These are phyloP conservation scores for Nicotiana benthamiana DNA, from an alignment of 257 asterid species.

Conservation along the genomic window DNA sequence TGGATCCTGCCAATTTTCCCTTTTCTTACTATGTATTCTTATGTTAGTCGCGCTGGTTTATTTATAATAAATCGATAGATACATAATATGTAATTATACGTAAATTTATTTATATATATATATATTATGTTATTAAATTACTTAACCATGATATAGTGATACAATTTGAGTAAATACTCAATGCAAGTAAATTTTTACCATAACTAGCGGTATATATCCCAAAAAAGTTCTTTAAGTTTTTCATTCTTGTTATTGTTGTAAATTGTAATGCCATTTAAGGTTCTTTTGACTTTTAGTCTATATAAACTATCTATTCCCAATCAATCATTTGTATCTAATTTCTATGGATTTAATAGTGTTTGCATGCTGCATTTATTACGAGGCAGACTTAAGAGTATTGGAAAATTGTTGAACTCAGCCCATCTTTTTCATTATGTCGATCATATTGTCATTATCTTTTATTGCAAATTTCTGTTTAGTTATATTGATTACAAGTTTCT, in stretches of 20 bases:
- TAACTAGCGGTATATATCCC: neutral
- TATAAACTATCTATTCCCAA: neutral
- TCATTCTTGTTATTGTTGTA: neutral
- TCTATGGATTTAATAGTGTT: neutral
- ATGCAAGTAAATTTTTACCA: too few species aligned
- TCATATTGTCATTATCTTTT: neutral
- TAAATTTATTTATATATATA: too few species aligned
- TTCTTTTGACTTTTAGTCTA: neutral
- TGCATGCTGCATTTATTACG: neutral
- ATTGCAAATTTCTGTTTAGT: neutral
- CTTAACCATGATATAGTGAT: too few species aligned
- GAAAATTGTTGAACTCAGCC: too few species aligned
- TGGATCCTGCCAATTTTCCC: slow-evolving; percentile 36
- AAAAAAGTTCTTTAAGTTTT: neutral
- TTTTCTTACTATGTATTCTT: neutral
- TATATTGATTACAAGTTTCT: neutral
- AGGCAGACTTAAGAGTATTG: neutral
- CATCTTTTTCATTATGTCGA: too few species aligned
- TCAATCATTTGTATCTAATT: neutral
- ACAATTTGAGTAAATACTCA: too few species aligned
- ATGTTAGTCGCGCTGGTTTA: too few species aligned
- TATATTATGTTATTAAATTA: too few species aligned
- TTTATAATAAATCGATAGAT: too few species aligned
- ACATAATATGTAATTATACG: too few species aligned
- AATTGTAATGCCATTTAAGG: neutral